Evolutionary conservation across 345 rosid species (phyloP).

Genomic region (Triadica sebifera): DNA sequence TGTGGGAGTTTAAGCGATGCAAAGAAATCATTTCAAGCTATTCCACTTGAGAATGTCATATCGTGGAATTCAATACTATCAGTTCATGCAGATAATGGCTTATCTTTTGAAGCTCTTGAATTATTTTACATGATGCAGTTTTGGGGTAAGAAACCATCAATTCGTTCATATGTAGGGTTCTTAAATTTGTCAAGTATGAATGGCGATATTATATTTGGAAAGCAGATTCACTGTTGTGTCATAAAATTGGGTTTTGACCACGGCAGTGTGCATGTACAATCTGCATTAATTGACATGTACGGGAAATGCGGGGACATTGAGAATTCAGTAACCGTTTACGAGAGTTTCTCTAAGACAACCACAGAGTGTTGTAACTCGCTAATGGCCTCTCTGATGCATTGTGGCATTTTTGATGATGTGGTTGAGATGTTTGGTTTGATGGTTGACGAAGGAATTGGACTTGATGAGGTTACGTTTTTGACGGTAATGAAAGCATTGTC

Average conservation of each 20-base stretch:
- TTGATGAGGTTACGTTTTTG: slow-evolving; percentile 65
- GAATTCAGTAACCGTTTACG: slow-evolving; percentile 45
- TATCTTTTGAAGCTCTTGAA: slow-evolving; percentile 46
- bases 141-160: slow-evolving; percentile 63
- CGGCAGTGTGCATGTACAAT: slow-evolving; percentile 51
- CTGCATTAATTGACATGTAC: slow-evolving; percentile 67
- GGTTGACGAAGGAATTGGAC: slow-evolving; percentile 68
- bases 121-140: slow-evolving; percentile 65
- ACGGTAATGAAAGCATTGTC: slow-evolving; percentile 62
- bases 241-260: slow-evolving; percentile 49
- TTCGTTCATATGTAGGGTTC: slow-evolving; percentile 58
- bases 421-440: slow-evolving; percentile 68
- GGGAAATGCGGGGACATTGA: slow-evolving; percentile 72
- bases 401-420: slow-evolving; percentile 54
- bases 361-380: slow-evolving; percentile 65
- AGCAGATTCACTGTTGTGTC: slow-evolving; percentile 65
- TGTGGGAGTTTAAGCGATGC: slow-evolving; percentile 49
- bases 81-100: slow-evolving; percentile 35
- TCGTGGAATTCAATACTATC: slow-evolving; percentile 84
- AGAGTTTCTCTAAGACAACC: slow-evolving; percentile 32
- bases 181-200: slow-evolving; percentile 55
- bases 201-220: slow-evolving; percentile 46
- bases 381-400: slow-evolving; percentile 61
- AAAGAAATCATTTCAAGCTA: slow-evolving; percentile 43
- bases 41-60: slow-evolving; percentile 50